These are phyloP conservation scores for Teunomyces pallodes DNA, from an alignment of 805 yeast species.

Conservation along the genomic window DNA sequence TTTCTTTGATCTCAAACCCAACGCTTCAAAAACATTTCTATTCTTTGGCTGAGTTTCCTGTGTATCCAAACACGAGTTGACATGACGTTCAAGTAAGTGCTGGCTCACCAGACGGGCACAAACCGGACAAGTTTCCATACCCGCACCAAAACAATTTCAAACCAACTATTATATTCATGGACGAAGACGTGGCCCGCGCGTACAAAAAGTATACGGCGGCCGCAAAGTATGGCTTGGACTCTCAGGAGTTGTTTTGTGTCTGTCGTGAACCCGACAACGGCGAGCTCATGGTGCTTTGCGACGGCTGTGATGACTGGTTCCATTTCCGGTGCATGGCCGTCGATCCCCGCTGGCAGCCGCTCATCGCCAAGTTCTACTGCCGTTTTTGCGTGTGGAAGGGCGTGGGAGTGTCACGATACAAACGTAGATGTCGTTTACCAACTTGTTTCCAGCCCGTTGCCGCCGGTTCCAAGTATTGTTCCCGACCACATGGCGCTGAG, in stretches of 20 bases:
- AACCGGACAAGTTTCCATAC: conserved; percentile 31
- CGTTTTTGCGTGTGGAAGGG: conserved; percentile 63
- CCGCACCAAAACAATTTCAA: no score
- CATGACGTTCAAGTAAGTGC: conserved; percentile 35
- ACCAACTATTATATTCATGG: neutral
- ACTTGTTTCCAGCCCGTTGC: conserved; percentile 57
- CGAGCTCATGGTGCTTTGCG: conserved; percentile 89
- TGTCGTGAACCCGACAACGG: conserved; percentile 80
- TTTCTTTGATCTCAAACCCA: conserved; percentile 5
- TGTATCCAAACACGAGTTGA: conserved; percentile 38
- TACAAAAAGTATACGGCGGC: conserved; percentile 34
- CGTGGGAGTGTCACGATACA: conserved; percentile 62
- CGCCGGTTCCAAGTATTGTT: conserved; percentile 67
- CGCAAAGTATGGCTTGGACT: conserved; percentile 44
- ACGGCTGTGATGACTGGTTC: conserved; percentile 94
- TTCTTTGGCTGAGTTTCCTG: conserved; percentile 12
- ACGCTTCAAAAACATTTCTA: neutral
- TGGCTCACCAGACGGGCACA: conserved; percentile 26
- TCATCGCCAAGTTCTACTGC: conserved; percentile 69
- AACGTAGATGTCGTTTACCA: conserved; percentile 65
- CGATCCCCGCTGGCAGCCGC: conserved; percentile 45
- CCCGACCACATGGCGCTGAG: conserved; percentile 62
- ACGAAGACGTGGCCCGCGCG: conserved; percentile 35
- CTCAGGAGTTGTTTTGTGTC: conserved; percentile 70
- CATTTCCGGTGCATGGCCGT: conserved; percentile 78